phyloP scores from a whole-genome alignment of 2,329 filamentous ascomycete species.

The Botrytis fragariae region DNA sequence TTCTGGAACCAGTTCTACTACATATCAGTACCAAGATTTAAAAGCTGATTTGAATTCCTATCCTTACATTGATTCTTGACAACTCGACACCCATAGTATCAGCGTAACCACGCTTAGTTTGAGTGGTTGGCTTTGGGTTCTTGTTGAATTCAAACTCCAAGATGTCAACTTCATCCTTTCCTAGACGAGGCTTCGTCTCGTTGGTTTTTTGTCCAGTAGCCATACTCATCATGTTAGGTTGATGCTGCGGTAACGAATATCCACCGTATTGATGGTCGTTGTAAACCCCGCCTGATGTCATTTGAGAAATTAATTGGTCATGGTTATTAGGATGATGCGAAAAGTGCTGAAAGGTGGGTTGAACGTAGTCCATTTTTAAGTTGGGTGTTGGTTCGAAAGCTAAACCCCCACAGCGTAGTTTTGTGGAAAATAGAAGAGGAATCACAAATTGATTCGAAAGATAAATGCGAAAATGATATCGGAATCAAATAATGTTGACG shows the following conservation, averaged over 20 bases:
- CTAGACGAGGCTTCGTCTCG: constrained; percentile 43
- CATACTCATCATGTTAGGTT: constrained; percentile 39
- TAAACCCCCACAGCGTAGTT: neutral
- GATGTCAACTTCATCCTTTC: constrained; percentile 58
- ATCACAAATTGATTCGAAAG: neutral
- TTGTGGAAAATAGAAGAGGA: neutral
- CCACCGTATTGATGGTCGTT: constrained; percentile 27
- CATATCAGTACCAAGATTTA: neutral
- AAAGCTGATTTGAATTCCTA: neutral
- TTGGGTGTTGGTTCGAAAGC: neutral
- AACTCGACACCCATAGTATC: constrained; percentile 62
- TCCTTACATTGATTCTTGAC: constrained; percentile 59
- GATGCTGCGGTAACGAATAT: constrained; percentile 27
- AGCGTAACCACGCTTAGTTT: constrained; percentile 58
- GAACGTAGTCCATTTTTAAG: constrained; percentile 34
- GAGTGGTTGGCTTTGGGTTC: constrained; percentile 63
- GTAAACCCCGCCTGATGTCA: constrained; percentile 22
- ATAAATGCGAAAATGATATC: neutral
- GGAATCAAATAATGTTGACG: neutral
- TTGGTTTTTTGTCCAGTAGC: constrained; percentile 30
- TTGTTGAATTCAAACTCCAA: constrained; percentile 61
- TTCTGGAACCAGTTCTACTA: constrained; percentile 68
- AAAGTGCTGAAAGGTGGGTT: constrained; percentile 23
- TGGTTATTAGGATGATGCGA: constrained; percentile 28
- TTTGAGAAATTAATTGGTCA: constrained; percentile 23